Evolutionary conservation across 345 rosid species (phyloP).

Genomic region (Eucalyptus virginea): DNA sequence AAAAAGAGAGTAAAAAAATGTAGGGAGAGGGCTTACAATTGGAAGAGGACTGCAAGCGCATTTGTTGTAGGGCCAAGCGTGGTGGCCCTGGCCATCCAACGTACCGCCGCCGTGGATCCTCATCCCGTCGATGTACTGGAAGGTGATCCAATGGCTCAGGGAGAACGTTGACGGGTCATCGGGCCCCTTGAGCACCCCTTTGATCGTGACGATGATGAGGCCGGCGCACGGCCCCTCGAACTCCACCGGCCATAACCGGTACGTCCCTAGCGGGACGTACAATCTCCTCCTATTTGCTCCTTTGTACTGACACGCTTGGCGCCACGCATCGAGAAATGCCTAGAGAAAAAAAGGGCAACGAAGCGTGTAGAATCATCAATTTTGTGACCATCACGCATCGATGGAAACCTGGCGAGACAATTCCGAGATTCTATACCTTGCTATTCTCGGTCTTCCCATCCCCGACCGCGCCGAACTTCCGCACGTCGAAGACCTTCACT

Average conservation of each 20-base stretch:
- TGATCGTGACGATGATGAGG: neutral
- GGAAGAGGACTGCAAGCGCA: slow-evolving; percentile 15
- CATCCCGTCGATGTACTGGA: neutral
- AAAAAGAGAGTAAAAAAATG: neutral
- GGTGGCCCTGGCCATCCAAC: slow-evolving; percentile 17
- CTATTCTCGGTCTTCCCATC: slow-evolving; percentile 1
- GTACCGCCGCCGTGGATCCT: slow-evolving; percentile 6
- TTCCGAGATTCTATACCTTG: neutral
- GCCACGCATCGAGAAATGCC: slow-evolving; percentile 12
- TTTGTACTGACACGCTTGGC: neutral
- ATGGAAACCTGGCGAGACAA: neutral
- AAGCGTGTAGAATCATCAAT: too few species aligned
- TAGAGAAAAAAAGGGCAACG: neutral
- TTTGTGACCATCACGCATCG: neutral
- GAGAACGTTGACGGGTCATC: neutral
- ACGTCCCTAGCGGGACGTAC: slow-evolving; percentile 8
- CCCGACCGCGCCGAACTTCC: slow-evolving; percentile 1
- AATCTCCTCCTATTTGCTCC: neutral
- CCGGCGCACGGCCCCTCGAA: slow-evolving; percentile 23
- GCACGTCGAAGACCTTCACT: neutral
- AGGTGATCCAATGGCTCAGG: slow-evolving; percentile 4
- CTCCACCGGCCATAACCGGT: neutral
- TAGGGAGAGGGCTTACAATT: neutral
- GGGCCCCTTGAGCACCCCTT: slow-evolving; percentile 10
- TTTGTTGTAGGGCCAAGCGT: slow-evolving; percentile 4